A percentile compares a stretch with the other conserved stretches of the same genome.
phyloP scores from a whole-genome alignment of 1,139 yeast species.

The Cylindricascospora bacillispora region DNA sequence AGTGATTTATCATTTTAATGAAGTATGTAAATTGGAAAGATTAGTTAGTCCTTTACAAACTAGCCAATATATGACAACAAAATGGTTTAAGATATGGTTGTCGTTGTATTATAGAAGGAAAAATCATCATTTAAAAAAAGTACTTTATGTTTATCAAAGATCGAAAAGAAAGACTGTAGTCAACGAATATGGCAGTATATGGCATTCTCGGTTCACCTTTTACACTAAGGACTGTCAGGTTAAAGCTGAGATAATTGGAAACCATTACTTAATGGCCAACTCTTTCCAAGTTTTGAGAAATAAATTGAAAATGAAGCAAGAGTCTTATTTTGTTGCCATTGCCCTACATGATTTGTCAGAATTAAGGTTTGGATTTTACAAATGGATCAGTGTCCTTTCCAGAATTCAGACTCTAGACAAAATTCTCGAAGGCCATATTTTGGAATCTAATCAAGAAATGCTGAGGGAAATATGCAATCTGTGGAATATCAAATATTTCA shows the following conservation, averaged over 20 bases:
- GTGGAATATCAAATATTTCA: constrained; percentile 22
- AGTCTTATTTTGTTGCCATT: background rate
- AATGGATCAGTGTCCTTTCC: constrained; percentile 1
- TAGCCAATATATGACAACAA: too few species aligned
- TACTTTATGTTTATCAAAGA: too few species aligned
- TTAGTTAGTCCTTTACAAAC: too few species aligned
- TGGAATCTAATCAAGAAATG: background rate
- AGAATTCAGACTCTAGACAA: background rate
- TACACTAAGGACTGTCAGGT: background rate
- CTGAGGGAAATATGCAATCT: background rate
- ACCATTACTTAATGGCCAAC: background rate
- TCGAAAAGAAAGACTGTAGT: too few species aligned
- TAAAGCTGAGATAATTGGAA: background rate
- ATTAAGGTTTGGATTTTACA: background rate
- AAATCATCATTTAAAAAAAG: too few species aligned
- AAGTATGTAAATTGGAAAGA: too few species aligned
- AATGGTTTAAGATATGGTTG: too few species aligned
- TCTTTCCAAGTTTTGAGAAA: background rate
- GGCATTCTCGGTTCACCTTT: background rate
- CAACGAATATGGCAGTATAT: background rate
- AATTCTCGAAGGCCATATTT: background rate
- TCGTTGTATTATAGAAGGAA: too few species aligned
- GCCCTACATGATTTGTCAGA: background rate
- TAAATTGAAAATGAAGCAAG: background rate
- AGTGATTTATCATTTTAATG: too few species aligned